Base-by-base conservation (phyloP, 2,329 filamentous ascomycete genomes). In the Colletotrichum trifolii region DNA sequence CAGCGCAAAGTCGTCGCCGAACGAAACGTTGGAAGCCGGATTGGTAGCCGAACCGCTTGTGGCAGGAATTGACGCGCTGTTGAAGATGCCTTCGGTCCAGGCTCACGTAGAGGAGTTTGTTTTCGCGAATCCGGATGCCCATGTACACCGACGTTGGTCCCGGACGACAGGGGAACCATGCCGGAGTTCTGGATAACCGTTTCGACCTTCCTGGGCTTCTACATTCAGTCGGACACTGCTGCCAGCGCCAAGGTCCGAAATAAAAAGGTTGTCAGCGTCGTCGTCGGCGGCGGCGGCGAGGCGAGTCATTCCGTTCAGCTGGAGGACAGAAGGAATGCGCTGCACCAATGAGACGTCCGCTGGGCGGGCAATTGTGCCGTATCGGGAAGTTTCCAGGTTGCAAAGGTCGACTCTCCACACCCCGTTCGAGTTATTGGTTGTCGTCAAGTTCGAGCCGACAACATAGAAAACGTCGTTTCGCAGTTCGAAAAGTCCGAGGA, bases 241-340 rank as follows among this genome's bases (percentile, higher is more conserved):
- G 0, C 72, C 71, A 1, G 39, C 52, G 10, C 55, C 55, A 38
- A 70, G 71, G 25, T 71, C 71, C 1, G 64, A 71, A 42, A 67
- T 68, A 40, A 73, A 60, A 7, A 73, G 49, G 25, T 67, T 65
- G 33, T 68, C 54, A 2, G 59, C 53, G 33, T 61, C n/a, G 2
- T 54, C 35, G 0, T 64, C 68, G 9, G 46, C 38, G 3, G 73
- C 35, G 0, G 66, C 68, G 9, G 46, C 38, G 3, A 73, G 60
- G 2, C 61, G 64, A 4, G 63, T 56, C 66, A 73, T 67, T 58
- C 72, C 71, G 43, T 73, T 73, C 6, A 72, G 56, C 2, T 70
- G 59, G 9, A 45, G 15, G 3, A 67, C 57, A 4, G 69, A 43
- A 0, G 69, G 66, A 4, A 71, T 33, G 1, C 40, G 36, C 1